Evolutionary conservation across 305 asterid species (phyloP), one percentile per base, ranked within the genome.

Genomic region (Nicotiana rustica): DNA sequence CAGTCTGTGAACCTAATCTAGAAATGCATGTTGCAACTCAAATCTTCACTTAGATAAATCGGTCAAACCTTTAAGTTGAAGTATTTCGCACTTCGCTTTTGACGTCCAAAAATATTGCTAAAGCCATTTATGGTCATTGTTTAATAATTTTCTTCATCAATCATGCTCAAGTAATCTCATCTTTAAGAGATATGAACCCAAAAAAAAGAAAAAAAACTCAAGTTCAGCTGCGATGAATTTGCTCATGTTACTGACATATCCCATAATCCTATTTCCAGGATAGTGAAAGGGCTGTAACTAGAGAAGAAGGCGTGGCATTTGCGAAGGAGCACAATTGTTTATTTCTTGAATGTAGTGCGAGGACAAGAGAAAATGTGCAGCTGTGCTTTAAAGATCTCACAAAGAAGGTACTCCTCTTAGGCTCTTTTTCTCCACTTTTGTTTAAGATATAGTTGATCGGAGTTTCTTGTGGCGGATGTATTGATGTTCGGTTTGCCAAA

Each of bases 331-430:
- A 93, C 83, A 83, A 84, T 15, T 95, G 97, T 86, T 80, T 92
- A 38, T 94, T 92, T 76, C 84, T 88, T 10, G 99, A 95, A 85
- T 92, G 98, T 83, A 95, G 99, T 73, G 99, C 97, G 19, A 94
- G 88, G 88, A 95, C 98, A 38, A 93, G 91, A 81, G 93, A 85
- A 68, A 95, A 95, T 67, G 99, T 95, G 84, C 96, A 90, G 62
- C 92, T 88, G 69, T 86, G 95, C 61, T 95, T 95, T 79, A 88
- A 89, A 84, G 95, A 94, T 85, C 97, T 95, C 79, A 84, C 90
- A 12, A 41, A 87, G 21, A 95, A 93, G 98, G 99, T 94, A 82
- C 49, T 59, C 55, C 41, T 49, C 12, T 2, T n/a, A 15, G 4
- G 29, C 79, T 3, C 21, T 52, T 19, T n/a, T 19, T 6, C 52